Conservation (phyloP, 2,329 filamentous ascomycete genomes). For the Botrytis hyacinthi region DNA sequence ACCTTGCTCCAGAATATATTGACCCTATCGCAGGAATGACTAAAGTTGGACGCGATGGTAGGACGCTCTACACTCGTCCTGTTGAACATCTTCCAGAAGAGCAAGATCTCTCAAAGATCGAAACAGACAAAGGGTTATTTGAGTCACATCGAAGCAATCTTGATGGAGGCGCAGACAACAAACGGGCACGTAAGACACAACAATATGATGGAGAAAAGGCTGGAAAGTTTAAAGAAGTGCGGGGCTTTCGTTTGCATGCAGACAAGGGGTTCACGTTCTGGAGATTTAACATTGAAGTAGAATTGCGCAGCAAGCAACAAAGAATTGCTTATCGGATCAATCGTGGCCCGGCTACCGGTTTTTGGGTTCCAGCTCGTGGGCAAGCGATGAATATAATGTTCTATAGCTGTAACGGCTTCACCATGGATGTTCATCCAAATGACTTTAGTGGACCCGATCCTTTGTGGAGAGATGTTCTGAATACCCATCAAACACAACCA, state of each 20-base stretch:
- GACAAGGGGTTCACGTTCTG: constrained; percentile 93
- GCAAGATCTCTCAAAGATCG: constrained; percentile 73
- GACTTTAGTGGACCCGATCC: constrained; percentile 90
- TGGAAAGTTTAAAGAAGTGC: constrained; percentile 78
- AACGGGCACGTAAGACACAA: constrained; percentile 52
- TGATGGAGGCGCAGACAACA: constrained; percentile 49
- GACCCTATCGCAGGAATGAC: constrained; percentile 86
- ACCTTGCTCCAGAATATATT: constrained; percentile 75
- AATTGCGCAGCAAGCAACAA: constrained; percentile 73
- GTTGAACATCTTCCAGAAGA: constrained; percentile 81
- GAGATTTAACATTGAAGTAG: constrained; percentile 93
- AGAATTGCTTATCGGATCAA: constrained; percentile 96
- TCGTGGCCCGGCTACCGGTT: constrained; percentile 78
- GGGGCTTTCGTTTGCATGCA: constrained; percentile 76
- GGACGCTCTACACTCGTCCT: constrained; percentile 83
- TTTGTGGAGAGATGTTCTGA: constrained; percentile 93
- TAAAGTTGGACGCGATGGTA: constrained; percentile 80
- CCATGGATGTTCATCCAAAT: constrained; percentile 71
- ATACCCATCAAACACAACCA: constrained; percentile 83
- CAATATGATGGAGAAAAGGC: constrained; percentile 74
- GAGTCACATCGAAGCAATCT: constrained; percentile 60
- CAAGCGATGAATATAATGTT: constrained; percentile 99
- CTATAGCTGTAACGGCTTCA: constrained; percentile 96
- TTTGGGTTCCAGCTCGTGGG: constrained; percentile 86
- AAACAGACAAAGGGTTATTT: constrained; percentile 80